Evolutionary conservation across 2,329 filamentous ascomycete genomes (phyloP).

Genomic region (Neurospora sp.): DNA sequence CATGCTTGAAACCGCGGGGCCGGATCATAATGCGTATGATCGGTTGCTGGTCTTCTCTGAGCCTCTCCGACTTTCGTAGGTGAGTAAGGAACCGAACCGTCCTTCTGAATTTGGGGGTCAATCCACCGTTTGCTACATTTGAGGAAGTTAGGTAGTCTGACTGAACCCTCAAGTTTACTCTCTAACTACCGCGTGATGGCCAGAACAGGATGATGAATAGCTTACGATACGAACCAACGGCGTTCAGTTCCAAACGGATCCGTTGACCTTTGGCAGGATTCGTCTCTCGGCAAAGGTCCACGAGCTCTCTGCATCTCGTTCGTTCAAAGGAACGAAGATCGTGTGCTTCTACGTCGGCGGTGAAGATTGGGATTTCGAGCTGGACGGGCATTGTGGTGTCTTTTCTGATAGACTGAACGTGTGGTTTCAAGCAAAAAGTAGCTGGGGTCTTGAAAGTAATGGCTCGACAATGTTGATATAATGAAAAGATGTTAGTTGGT

Average conservation of each 20-base stretch:
- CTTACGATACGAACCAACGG: constrained; percentile 35
- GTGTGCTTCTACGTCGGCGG: constrained; percentile 26
- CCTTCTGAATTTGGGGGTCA: background rate
- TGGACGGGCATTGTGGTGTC: background rate
- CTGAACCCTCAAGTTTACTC: background rate
- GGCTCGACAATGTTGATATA: background rate
- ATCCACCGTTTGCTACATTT: background rate
- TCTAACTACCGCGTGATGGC: background rate
- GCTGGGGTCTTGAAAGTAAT: background rate
- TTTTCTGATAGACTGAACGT: background rate
- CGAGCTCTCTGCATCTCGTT: constrained; percentile 14
- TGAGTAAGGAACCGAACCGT: background rate
- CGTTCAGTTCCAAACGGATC: constrained; percentile 44
- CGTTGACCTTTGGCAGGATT: background rate
- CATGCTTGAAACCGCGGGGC: constrained; percentile 24
- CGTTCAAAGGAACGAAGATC: constrained; percentile 32
- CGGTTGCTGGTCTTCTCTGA: constrained; percentile 24
- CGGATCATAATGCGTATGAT: constrained; percentile 45
- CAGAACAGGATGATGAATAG: background rate
- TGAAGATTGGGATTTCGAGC: constrained; percentile 48
- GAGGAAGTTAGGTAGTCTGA: background rate
- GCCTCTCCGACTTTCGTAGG: background rate
- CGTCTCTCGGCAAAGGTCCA: background rate
- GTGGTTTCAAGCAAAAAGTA: background rate
- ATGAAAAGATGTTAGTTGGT: background rate